These are phyloP conservation scores for Marasmius oreades DNA, from an alignment of 1,284 basidiomycete genomes.

Conservation along the genomic window DNA sequence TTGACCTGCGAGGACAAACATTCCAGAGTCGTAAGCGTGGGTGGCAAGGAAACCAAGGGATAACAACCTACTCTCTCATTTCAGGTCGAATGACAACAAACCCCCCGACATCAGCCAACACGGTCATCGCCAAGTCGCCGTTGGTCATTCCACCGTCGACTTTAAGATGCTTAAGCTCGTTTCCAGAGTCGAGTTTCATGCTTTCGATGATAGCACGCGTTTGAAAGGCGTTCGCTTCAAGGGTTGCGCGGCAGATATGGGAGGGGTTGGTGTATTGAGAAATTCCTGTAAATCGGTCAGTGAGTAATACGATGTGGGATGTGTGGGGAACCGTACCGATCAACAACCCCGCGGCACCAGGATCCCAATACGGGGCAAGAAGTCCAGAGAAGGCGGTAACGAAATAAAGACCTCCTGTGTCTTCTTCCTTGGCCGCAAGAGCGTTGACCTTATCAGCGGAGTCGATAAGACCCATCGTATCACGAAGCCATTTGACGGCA, in stretches of 20 bases:
- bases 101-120: constrained; percentile 91
- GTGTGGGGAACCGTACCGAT: too few relatives aligned
- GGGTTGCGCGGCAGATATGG: constrained; percentile 91
- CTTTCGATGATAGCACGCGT: constrained; percentile 93
- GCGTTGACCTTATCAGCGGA: constrained; percentile 83
- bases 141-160: constrained; percentile 97
- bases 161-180: constrained; percentile 77
- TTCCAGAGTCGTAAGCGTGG: not conserved
- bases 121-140: constrained; percentile 85
- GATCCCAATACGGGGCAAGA: constrained; percentile 92
- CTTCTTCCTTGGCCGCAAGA: constrained; percentile 74
- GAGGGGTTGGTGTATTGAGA: constrained; percentile 92
- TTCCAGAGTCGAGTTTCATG: constrained; percentile 83
- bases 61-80: constrained; percentile 94
- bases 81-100: constrained; percentile 90
- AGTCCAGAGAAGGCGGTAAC: constrained; percentile 95
- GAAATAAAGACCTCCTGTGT: constrained; percentile 94
- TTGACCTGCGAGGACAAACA: constrained; percentile 57
- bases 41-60: not conserved
- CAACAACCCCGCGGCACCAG: constrained; percentile 77
- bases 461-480: constrained; percentile 83
- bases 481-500: constrained; percentile 95
- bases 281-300: constrained; percentile 54
- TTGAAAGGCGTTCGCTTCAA: constrained; percentile 90
- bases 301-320: too few relatives aligned